These are phyloP conservation scores for Hypoxylon subgilvum DNA, from an alignment of 495 filamentous ascomycete species.

Conservation along the genomic window DNA sequence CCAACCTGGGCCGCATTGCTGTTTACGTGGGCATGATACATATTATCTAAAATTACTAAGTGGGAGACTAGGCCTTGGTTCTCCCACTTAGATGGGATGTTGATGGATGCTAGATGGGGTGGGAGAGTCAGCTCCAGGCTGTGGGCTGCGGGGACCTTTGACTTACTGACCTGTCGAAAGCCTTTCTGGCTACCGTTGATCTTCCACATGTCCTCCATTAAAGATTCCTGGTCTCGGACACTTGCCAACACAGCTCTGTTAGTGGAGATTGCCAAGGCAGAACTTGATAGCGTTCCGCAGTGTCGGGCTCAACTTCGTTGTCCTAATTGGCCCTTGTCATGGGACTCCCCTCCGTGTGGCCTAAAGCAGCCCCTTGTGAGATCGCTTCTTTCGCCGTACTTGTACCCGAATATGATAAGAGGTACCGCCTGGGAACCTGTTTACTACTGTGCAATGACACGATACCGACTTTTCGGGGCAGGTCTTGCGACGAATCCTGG, in stretches of 20 bases:
- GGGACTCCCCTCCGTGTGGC: slow-evolving; percentile 16
- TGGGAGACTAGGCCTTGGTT: too few species aligned
- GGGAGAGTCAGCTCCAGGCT: too few species aligned
- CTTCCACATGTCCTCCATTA: slow-evolving; percentile 26
- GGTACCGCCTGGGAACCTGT: not conserved
- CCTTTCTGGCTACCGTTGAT: slow-evolving; percentile 2
- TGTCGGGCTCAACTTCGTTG: slow-evolving; percentile 28
- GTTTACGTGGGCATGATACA: slow-evolving; percentile 5
- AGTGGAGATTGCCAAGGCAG: slow-evolving; percentile 31
- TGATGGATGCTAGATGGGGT: too few species aligned
- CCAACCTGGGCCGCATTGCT: slow-evolving; percentile 5
- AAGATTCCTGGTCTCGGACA: slow-evolving; percentile 30
- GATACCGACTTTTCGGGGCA: slow-evolving; percentile 9
- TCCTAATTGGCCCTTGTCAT: slow-evolving; percentile 23
- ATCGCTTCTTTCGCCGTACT: slow-evolving; percentile 18
- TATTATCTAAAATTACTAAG: too few species aligned
- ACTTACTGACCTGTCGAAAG: slow-evolving; percentile 22
- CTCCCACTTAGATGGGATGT: too few species aligned
- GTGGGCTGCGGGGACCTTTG: too few species aligned
- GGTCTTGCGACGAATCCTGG: slow-evolving; percentile 15
- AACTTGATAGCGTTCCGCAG: slow-evolving; percentile 33
- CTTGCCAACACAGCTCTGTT: slow-evolving; percentile 31
- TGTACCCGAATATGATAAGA: slow-evolving; percentile 9
- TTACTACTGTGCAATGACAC: not conserved
- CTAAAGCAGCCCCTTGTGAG: slow-evolving; percentile 13